These are phyloP conservation scores for Mesembryanthemum crystallinum DNA, from an alignment of 148 eudicot species.

Conservation along the genomic window DNA sequence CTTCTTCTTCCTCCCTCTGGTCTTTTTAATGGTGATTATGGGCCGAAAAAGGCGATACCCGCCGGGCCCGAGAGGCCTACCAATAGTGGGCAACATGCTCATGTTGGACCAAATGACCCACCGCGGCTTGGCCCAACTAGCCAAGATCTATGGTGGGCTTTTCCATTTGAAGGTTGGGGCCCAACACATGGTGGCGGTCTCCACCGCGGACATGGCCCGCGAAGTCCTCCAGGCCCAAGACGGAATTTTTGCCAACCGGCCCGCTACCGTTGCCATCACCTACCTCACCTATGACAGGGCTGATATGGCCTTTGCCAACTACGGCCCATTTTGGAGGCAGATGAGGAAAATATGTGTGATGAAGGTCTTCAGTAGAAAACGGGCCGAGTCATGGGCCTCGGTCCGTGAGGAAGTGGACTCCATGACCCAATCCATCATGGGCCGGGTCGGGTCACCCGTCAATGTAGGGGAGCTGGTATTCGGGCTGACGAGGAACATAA, in stretches of 20 bases:
- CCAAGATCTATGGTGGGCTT: conserved; percentile 50
- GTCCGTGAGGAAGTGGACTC: conserved; percentile 58
- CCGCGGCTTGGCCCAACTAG: conserved; percentile 27
- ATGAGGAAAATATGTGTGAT: conserved; percentile 71
- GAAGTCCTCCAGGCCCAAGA: conserved; percentile 67
- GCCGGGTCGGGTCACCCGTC: conserved; percentile 30
- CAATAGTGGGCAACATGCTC: conserved; percentile 57
- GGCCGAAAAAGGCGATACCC: conserved; percentile 39
- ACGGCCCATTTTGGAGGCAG: conserved; percentile 78
- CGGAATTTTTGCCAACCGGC: conserved; percentile 60
- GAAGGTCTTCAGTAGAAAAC: conserved; percentile 57
- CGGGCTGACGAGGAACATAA: conserved; percentile 52
- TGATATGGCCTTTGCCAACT: conserved; percentile 75
- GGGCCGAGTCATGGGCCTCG: conserved; percentile 72
- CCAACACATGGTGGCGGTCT: conserved; percentile 54
- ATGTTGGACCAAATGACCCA: conserved; percentile 65
- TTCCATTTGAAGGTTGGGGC: conserved; percentile 55
- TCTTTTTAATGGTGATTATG: conserved; percentile 8
- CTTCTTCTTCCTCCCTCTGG: background rate
- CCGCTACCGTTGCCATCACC: conserved; percentile 56
- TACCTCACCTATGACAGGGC: conserved; percentile 61
- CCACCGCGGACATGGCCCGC: conserved; percentile 52
- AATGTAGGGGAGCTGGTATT: conserved; percentile 55
- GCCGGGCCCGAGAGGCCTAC: conserved; percentile 60
- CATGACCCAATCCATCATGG: conserved; percentile 20